Evolutionary conservation across 2,329 filamentous ascomycete species (phyloP), one percentile per base, ranked within the genome.

Genomic region (Colletotrichum tabaci): DNA sequence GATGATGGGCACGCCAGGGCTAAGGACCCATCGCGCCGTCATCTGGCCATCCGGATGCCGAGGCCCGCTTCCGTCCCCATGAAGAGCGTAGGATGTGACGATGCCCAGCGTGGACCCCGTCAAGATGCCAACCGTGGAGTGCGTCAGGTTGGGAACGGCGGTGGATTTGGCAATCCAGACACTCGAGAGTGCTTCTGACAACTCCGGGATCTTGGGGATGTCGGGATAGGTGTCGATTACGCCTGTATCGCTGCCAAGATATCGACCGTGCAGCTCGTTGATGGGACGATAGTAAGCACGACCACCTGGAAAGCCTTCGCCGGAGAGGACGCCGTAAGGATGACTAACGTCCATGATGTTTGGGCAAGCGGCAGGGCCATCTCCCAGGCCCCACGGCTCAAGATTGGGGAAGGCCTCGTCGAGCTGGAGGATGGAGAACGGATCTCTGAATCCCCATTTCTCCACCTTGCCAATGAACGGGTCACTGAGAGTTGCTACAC

Each of bases 261-360:
- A 96, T 21, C 91, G 91, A 18, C 95, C 94, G 61, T 92, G 89
- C 81, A 91, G 90, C 81, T 97, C 94, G 57, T 91, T 90, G 2
- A 88, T 87, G 12, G 90, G 89, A 44, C 94, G 92, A 77, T 93
- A 97, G 79, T 95, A 96, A 55, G 90, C 88, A 67, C 92, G 91
- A 4, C 96, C 95, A 60, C 94, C 93, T 0, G 95, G 95, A 67
- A 92, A 94, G 2, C 94, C 95, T 83, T 98, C 94, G 3, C 95
- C 96, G 65, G 94, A 92, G 9, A 97, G 84, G 83, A 96, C 89
- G 10, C 96, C 96, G 78, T 93, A 95, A 10, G 90, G 89, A 76
- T 96, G 93, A 78, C 95, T 98, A 46, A 98, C 89, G 79, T 98
- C 95, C 92, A 98, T 95, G 46, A 93, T 89, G 77, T 98, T 98